Conservation (phyloP, 208 protist species). For the Polymyxa betae region DNA sequence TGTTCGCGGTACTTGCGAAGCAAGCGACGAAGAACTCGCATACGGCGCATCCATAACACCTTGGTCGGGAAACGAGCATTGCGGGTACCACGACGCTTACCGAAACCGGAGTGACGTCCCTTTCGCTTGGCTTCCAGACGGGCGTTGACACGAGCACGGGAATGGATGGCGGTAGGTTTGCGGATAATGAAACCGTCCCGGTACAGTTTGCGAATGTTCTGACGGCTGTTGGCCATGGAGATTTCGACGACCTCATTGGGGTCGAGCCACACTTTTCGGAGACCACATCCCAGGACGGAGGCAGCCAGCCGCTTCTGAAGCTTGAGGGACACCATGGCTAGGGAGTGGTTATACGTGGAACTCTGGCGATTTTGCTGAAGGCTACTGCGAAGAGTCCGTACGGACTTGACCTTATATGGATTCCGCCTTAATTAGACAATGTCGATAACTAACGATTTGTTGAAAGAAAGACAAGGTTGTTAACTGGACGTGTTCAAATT, state of each 20-base stretch:
- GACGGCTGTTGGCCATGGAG: conserved; percentile 93
- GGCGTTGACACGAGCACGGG: conserved; percentile 85
- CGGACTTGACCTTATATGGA: neutral
- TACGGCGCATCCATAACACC: conserved; percentile 95
- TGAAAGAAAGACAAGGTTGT: too few relatives aligned
- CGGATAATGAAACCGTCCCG: conserved; percentile 95
- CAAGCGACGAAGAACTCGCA: conserved; percentile 93
- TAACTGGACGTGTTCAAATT: too few relatives aligned
- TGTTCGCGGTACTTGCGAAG: conserved; percentile 94
- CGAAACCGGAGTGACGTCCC: conserved; percentile 88
- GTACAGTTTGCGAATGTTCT: conserved; percentile 92
- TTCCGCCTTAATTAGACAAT: neutral
- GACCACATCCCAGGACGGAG: conserved; percentile 95
- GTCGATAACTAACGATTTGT: too few relatives aligned
- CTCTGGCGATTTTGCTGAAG: neutral
- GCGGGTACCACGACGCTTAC: conserved; percentile 92
- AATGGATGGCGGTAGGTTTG: conserved; percentile 91
- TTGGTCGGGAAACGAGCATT: conserved; percentile 96
- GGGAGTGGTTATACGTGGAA: neutral
- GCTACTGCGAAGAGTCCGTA: neutral
- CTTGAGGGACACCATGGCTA: conserved; percentile 74
- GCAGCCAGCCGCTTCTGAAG: conserved; percentile 97
- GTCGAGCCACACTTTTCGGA: conserved; percentile 94
- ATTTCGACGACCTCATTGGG: conserved; percentile 95
- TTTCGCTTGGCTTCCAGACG: conserved; percentile 86